These are phyloP conservation scores for Lachancea sp. DNA, from an alignment of 805 yeast species.

Conservation along the genomic window DNA sequence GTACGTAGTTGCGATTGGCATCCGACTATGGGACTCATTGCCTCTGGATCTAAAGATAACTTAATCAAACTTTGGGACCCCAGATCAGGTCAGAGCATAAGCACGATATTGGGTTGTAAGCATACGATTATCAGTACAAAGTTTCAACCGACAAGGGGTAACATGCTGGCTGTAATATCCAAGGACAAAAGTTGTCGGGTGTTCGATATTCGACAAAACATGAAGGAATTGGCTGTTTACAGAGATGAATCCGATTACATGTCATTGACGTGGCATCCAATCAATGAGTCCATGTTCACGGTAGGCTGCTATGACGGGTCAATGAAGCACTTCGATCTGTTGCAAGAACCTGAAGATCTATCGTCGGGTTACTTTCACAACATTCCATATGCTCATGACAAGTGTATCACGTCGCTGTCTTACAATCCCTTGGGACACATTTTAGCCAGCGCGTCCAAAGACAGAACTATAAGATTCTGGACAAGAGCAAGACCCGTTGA, in stretches of 20 bases:
- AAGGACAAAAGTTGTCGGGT: slow-evolving; percentile 84
- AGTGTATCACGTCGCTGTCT: slow-evolving; percentile 81
- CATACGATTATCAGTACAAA: slow-evolving; percentile 84
- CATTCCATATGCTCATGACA: slow-evolving; percentile 91
- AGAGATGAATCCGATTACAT: slow-evolving; percentile 83
- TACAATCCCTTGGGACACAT: slow-evolving; percentile 94
- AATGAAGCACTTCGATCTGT: slow-evolving; percentile 57
- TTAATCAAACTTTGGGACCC: slow-evolving; percentile 96
- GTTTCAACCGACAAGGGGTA: slow-evolving; percentile 75
- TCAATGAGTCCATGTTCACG: slow-evolving; percentile 69
- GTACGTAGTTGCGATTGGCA: slow-evolving; percentile 98
- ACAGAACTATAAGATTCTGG: slow-evolving; percentile 91
- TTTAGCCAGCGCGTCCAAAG: slow-evolving; percentile 88
- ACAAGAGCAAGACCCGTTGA: slow-evolving; percentile 88
- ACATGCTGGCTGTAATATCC: slow-evolving; percentile 77
- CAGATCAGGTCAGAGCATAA: slow-evolving; percentile 61
- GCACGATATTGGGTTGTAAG: slow-evolving; percentile 85
- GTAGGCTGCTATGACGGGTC: slow-evolving; percentile 90
- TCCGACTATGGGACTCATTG: slow-evolving; percentile 75
- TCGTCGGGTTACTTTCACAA: slow-evolving; percentile 40
- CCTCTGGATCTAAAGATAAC: slow-evolving; percentile 93
- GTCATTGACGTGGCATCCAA: slow-evolving; percentile 88
- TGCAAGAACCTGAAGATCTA: slow-evolving; percentile 31
- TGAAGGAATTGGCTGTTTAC: slow-evolving; percentile 68
- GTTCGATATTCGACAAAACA: slow-evolving; percentile 72